These are phyloP conservation scores for Cenococcum geophilum DNA, from an alignment of 495 filamentous ascomycete species.

Conservation along the genomic window DNA sequence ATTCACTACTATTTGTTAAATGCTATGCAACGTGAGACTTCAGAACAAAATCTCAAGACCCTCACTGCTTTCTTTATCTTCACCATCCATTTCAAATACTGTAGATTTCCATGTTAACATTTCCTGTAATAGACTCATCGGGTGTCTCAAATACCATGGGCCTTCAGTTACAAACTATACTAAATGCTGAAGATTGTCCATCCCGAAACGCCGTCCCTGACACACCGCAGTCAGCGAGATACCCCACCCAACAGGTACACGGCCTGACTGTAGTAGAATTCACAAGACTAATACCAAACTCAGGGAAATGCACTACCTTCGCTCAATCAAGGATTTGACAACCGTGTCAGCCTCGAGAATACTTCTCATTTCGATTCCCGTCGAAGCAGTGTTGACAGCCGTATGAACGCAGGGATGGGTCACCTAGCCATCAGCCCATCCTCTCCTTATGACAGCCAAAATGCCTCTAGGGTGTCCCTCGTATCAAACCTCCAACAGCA, in stretches of 20 bases:
- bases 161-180: constrained; percentile 39
- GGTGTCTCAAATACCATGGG: constrained; percentile 35
- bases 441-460: constrained; percentile 42
- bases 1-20: not conserved
- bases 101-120: constrained; percentile 9
- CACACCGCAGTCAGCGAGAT: constrained; percentile 37
- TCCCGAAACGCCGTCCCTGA: constrained; percentile 35
- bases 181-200: constrained; percentile 41
- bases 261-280: not conserved
- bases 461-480: constrained; percentile 40
- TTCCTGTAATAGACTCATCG: constrained; percentile 34
- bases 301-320: constrained; percentile 31
- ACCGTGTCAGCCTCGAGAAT: constrained; percentile 33
- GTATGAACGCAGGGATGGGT: constrained; percentile 38
- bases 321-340: constrained; percentile 38
- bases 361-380: constrained; percentile 36
- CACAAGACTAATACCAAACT: constrained; percentile 4
- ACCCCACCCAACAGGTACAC: constrained; percentile 23
- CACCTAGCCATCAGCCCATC: constrained; percentile 35
- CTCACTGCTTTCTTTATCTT: not conserved
- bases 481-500: constrained; percentile 38
- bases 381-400: constrained; percentile 43
- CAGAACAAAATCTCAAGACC: not conserved
- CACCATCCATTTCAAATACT: not conserved
- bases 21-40: not conserved